Evolutionary conservation across 164 flowering plant species (phyloP).

Genomic region (Chimonanthus praecox): DNA sequence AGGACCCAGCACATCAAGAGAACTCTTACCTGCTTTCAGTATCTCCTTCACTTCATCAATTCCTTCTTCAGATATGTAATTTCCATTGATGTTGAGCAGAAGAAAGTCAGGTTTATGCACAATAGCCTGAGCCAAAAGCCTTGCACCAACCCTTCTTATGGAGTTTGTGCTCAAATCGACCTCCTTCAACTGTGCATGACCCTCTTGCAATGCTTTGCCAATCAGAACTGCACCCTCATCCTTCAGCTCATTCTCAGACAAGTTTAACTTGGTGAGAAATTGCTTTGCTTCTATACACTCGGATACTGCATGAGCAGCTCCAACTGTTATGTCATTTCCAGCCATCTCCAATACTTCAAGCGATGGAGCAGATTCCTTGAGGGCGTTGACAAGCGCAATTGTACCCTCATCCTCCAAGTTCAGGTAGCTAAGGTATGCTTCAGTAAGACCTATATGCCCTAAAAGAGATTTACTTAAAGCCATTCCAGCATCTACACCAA

Average conservation of each 20-base stretch:
- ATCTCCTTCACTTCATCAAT: conserved; percentile 68
- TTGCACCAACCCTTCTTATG: conserved; percentile 66
- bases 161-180: conserved; percentile 61
- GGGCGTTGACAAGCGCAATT: conserved; percentile 45
- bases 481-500: conserved; percentile 67
- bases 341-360: conserved; percentile 76
- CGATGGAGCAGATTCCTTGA: conserved; percentile 47
- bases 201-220: conserved; percentile 46
- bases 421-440: conserved; percentile 68
- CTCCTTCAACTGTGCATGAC: conserved; percentile 42
- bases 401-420: conserved; percentile 81
- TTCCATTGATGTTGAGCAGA: conserved; percentile 60
- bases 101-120: conserved; percentile 50
- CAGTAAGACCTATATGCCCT: conserved; percentile 31
- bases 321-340: conserved; percentile 76
- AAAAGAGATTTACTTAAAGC: conserved; percentile 53
- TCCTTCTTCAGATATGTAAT: conserved; percentile 80
- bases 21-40: conserved; percentile 33
- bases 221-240: conserved; percentile 64
- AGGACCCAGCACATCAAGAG: conserved; percentile 53
- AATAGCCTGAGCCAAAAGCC: conserved; percentile 51
- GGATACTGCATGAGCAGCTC: conserved; percentile 52
- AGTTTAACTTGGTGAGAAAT: conserved; percentile 49
- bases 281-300: conserved; percentile 47
- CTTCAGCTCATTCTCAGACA: conserved; percentile 81